Percentiles rank a stretch among this genome's conserved stretches.
Evolutionary conservation across 768 basidiomycete genomes (phyloP).

Genomic region (Naganishia friedmannii): DNA sequence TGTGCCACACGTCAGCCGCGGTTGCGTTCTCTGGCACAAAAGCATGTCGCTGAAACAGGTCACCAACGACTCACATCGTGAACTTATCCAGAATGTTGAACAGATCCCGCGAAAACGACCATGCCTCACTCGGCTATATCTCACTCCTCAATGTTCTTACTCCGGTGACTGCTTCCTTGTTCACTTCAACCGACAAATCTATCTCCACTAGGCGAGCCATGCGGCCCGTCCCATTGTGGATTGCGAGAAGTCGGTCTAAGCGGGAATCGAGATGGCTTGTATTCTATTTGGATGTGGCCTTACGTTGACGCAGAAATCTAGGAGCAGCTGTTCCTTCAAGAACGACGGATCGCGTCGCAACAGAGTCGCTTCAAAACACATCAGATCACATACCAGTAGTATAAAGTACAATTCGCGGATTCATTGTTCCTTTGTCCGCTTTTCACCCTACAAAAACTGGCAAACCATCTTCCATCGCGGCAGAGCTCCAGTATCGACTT

Average conservation of each 20-base stretch:
- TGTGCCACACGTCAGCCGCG: too few species aligned
- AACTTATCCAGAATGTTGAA: conserved; percentile 44
- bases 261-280: conserved; percentile 39
- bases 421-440: too few species aligned
- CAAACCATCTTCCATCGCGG: too few species aligned
- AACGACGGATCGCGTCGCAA: too few species aligned
- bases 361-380: too few species aligned
- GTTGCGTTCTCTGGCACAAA: too few species aligned
- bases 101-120: conserved; percentile 41
- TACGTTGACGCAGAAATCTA: not conserved
- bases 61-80: conserved; percentile 37
- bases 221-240: not conserved
- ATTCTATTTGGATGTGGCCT: not conserved
- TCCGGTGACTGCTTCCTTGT: conserved; percentile 50
- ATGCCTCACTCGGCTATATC: conserved; percentile 44
- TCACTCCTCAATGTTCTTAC: conserved; percentile 45
- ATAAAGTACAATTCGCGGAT: too few species aligned
- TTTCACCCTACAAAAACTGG: too few species aligned
- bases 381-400: too few species aligned
- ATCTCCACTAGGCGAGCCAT: conserved; percentile 13
- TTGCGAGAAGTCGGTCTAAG: conserved; percentile 31
- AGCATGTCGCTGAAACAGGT: too few species aligned
- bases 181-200: conserved; percentile 27
- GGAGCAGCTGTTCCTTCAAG: too few species aligned
- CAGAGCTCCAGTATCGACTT: too few species aligned